Evolutionary conservation across 2,329 filamentous ascomycete genomes (phyloP), one percentile per base, ranked within the genome.

Genomic region (Diaporthe sp.): DNA sequence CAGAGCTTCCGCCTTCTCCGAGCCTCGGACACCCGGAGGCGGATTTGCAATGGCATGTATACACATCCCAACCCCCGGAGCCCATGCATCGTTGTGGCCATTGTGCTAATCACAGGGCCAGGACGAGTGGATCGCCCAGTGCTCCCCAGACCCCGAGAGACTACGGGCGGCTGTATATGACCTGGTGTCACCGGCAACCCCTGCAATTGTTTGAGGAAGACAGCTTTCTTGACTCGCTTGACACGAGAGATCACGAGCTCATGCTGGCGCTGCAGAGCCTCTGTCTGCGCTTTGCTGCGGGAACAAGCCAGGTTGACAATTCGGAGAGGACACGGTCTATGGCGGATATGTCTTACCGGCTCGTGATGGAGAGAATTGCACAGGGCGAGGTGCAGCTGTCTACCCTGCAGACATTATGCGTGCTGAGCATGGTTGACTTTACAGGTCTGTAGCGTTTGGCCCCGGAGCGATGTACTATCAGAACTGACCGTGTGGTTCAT

Each of bases 361-460:
- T 66, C 3, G 61, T 25, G 22, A 63, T 63, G 61, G 30, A 50
- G 25, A 32, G 39, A 10, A 32, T 66, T 25, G 42, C 42, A 66
- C 42, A 37, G 9, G 61, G 61, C 7, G 27, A 66, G 12, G 61
- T 66, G 61, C 61, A 50, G 42, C 42, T 66, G 3, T 66, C 61
- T 17, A 50, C 61, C 6, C 25, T 66, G 7, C 61, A 66, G 30
- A 50, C 42, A n/a, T n/a, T 66, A 37, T 66, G 42, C 30, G 3
- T 66, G 22, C 19, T 37, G 61, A 66, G 61, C 19, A 66, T 66
- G 61, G 42, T 66, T 12, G 19, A 66, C 22, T 37, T 66, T 22
- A 35, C 61, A 35, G 61, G 42, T 66, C 42, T 35, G 42, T 66
- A 32, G 17, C 27, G 10, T 0, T 25, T 19, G 9, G 30, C 42